phyloP scores from a whole-genome alignment of 768 basidiomycete species.

The Polyporus arcularius region DNA sequence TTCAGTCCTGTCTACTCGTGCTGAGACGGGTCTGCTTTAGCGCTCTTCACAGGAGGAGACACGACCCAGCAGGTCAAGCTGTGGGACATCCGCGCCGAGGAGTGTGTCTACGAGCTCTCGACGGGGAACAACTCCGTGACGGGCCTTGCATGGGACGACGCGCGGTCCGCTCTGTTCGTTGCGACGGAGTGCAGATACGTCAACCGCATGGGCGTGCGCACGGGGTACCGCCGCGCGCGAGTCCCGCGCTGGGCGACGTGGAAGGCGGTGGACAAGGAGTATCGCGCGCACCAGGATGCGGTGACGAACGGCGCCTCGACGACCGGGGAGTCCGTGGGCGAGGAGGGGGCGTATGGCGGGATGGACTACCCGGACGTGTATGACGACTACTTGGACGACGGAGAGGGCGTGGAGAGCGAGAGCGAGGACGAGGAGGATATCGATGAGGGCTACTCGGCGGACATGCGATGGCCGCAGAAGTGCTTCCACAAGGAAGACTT shows the following conservation, averaged over 20 bases:
- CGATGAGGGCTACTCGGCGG: conserved; percentile 26
- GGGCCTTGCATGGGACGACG: conserved; percentile 35
- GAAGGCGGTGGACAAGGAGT: conserved; percentile 13
- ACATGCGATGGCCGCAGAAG: conserved; percentile 35
- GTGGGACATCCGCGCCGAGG: conserved; percentile 43
- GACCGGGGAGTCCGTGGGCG: background rate
- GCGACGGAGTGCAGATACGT: conserved; percentile 36
- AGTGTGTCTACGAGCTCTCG: conserved; percentile 41
- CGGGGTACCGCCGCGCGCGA: conserved; percentile 27
- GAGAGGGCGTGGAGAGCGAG: conserved; percentile 12
- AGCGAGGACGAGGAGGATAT: conserved; percentile 22
- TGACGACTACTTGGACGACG: conserved; percentile 17
- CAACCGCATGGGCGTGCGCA: conserved; percentile 26
- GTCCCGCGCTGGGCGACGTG: conserved; percentile 20
- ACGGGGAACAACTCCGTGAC: conserved; percentile 46
- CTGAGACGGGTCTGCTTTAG: background rate
- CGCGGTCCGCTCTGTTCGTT: conserved; percentile 34
- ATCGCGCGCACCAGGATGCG: conserved; percentile 10
- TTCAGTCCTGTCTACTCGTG: background rate
- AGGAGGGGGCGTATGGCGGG: background rate
- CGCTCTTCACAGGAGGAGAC: conserved; percentile 34
- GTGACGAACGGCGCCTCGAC: background rate
- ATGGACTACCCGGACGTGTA: conserved; percentile 3
- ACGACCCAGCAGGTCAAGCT: conserved; percentile 37
- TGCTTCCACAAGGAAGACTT: conserved; percentile 6